A percentile compares a stretch with the other conserved stretches of the same genome.
Conservation (phyloP, 2,329 filamentous ascomycete species). For the Penicillium sp. region DNA sequence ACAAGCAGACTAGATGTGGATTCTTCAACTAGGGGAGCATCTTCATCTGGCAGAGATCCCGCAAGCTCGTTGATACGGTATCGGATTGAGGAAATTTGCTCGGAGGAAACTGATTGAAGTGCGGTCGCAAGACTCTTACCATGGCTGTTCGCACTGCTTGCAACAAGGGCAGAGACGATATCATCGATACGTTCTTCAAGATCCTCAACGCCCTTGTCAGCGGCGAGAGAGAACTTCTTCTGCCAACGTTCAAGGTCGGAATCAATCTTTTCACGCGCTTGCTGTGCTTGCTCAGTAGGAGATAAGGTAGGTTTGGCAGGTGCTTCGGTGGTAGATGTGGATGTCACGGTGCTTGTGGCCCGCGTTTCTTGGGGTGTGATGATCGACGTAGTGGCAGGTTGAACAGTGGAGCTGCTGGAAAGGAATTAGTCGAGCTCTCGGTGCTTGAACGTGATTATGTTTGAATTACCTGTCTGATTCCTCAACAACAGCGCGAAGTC, state of each 20-base stretch:
- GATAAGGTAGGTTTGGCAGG: slow-evolving; percentile 42
- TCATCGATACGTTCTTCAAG: slow-evolving; percentile 65
- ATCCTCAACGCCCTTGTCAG: slow-evolving; percentile 77
- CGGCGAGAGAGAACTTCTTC: slow-evolving; percentile 80
- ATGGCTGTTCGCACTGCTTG: slow-evolving; percentile 58
- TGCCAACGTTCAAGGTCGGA: slow-evolving; percentile 85
- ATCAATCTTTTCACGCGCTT: slow-evolving; percentile 65
- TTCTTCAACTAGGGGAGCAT: slow-evolving; percentile 55
- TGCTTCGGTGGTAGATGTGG: slow-evolving; percentile 31
- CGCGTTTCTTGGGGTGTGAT: slow-evolving; percentile 17
- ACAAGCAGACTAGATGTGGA: slow-evolving; percentile 56
- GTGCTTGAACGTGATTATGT: neutral
- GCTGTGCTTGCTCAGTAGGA: slow-evolving; percentile 43
- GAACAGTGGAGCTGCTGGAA: slow-evolving; percentile 21
- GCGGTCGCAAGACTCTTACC: slow-evolving; percentile 60
- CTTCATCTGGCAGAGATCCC: slow-evolving; percentile 58
- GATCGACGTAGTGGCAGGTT: slow-evolving; percentile 26
- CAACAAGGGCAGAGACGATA: slow-evolving; percentile 72
- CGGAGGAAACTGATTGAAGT: slow-evolving; percentile 67
- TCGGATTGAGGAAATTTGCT: slow-evolving; percentile 68
- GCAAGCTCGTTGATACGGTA: slow-evolving; percentile 62
- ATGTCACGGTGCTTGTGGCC: slow-evolving; percentile 20
- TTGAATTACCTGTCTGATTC: slow-evolving; percentile 51
- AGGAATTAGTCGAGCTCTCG: slow-evolving; percentile 8
- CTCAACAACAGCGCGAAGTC: slow-evolving; percentile 60